phyloP scores from a whole-genome alignment of 805 yeast species.

The Saturnispora ahearnii region DNA sequence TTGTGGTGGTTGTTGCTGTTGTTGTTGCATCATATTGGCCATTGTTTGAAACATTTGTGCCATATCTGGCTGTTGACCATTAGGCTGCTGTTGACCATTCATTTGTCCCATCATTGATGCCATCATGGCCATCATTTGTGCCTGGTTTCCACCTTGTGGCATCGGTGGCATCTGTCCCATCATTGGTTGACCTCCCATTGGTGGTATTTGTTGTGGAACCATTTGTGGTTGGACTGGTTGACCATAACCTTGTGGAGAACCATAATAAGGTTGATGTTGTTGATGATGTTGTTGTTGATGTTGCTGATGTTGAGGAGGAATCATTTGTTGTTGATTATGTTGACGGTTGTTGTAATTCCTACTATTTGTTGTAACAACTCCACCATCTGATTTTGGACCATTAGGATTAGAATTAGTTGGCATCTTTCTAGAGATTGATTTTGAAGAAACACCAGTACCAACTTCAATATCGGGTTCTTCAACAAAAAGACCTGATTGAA shows the following conservation, averaged over 20 bases:
- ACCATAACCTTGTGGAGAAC: slow-evolving; percentile 6
- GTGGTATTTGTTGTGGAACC: slow-evolving; percentile 3
- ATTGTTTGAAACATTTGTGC: slow-evolving; percentile 28
- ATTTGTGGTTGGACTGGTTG: slow-evolving; percentile 6
- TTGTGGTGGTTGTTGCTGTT: slow-evolving; percentile 8
- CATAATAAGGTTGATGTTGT: slow-evolving; percentile 9
- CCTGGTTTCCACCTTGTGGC: slow-evolving; percentile 17
- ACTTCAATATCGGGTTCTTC: slow-evolving; percentile 98
- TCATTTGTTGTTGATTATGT: slow-evolving; percentile 1
- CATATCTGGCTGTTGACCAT: slow-evolving; percentile 21
- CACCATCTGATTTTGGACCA: slow-evolving; percentile 67
- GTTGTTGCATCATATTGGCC: slow-evolving; percentile 29
- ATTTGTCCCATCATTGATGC: slow-evolving; percentile 25
- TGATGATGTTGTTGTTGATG: slow-evolving; percentile 9
- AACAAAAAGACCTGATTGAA: slow-evolving; percentile 69
- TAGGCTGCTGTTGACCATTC: slow-evolving; percentile 19
- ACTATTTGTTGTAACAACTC: background rate
- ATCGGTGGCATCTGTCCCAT: slow-evolving; percentile 5
- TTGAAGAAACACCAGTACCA: slow-evolving; percentile 88
- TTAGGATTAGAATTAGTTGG: slow-evolving; percentile 81
- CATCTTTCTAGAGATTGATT: slow-evolving; percentile 85
- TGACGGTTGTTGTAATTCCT: slow-evolving; percentile 1
- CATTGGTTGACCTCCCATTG: background rate
- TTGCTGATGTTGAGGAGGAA: slow-evolving; percentile 2
- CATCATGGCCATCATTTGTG: slow-evolving; percentile 28